Evolutionary conservation across 2,329 filamentous ascomycete species (phyloP).

Genomic region (Cytospora mali): DNA sequence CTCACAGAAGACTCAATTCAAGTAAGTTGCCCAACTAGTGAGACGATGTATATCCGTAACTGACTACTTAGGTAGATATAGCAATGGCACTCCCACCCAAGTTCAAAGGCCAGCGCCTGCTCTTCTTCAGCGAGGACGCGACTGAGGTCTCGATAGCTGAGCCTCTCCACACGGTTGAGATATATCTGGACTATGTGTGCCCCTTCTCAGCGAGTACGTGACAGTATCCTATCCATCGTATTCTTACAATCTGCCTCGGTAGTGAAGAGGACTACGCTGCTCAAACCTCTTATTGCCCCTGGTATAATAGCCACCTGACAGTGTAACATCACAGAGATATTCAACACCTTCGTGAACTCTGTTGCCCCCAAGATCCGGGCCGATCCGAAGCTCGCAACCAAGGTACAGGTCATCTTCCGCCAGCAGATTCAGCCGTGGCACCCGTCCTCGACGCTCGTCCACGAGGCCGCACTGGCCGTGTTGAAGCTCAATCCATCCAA

Average conservation of each 20-base stretch:
- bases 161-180: slow-evolving; percentile 61
- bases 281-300: slow-evolving; percentile 56
- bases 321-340: slow-evolving; percentile 53
- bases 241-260: too few species aligned
- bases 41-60: not conserved
- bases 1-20: not conserved
- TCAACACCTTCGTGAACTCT: slow-evolving; percentile 71
- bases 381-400: slow-evolving; percentile 57
- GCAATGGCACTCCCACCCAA: slow-evolving; percentile 76
- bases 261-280: not conserved
- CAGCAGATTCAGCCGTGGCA: slow-evolving; percentile 97
- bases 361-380: slow-evolving; percentile 67
- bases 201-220: slow-evolving; percentile 60
- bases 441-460: slow-evolving; percentile 76
- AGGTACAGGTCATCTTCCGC: slow-evolving; percentile 78
- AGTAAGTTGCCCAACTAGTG: not conserved
- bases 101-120: slow-evolving; percentile 72
- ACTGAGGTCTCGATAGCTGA: slow-evolving; percentile 40
- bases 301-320: not conserved
- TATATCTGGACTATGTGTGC: slow-evolving; percentile 89
- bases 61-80: not conserved
- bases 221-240: not conserved
- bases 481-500: slow-evolving; percentile 67
- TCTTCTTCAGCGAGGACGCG: slow-evolving; percentile 45
- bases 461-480: slow-evolving; percentile 82